These are phyloP conservation scores for Coprinopsis strossmayeri DNA, from an alignment of 768 basidiomycete genomes.

Conservation along the genomic window DNA sequence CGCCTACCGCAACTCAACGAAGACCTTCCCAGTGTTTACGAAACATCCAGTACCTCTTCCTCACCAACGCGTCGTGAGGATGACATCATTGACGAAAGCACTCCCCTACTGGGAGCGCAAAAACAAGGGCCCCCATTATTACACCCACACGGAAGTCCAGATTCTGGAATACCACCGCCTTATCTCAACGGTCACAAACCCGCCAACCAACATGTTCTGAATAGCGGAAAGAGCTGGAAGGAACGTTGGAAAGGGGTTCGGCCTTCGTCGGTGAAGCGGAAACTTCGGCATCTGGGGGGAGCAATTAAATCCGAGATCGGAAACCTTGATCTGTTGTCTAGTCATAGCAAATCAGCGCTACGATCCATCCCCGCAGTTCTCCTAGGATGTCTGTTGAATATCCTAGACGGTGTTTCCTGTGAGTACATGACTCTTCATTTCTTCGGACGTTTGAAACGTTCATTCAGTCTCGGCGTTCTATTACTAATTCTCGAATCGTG, in stretches of 20 bases:
- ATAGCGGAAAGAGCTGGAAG: not conserved
- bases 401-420: conserved; percentile 93
- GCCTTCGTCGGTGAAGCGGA: not conserved
- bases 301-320: not conserved
- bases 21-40: not conserved
- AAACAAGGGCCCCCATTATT: not conserved
- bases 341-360: conserved; percentile 20
- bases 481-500: too few species aligned
- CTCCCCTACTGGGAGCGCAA: not conserved
- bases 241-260: not conserved
- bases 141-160: not conserved
- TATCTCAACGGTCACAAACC: not conserved
- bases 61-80: not conserved
- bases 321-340: not conserved
- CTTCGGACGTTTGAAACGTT: not conserved
- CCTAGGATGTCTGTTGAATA: conserved; percentile 79
- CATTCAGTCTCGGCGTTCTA: too few species aligned
- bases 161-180: not conserved
- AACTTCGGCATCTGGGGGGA: not conserved
- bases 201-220: not conserved
- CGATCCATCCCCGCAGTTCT: conserved; percentile 75
- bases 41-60: not conserved
- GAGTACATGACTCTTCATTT: conserved; percentile 22
- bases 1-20: not conserved
- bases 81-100: not conserved